phyloP scores from a whole-genome alignment of 306 rosid species.

The Ziziphus jujuba region DNA sequence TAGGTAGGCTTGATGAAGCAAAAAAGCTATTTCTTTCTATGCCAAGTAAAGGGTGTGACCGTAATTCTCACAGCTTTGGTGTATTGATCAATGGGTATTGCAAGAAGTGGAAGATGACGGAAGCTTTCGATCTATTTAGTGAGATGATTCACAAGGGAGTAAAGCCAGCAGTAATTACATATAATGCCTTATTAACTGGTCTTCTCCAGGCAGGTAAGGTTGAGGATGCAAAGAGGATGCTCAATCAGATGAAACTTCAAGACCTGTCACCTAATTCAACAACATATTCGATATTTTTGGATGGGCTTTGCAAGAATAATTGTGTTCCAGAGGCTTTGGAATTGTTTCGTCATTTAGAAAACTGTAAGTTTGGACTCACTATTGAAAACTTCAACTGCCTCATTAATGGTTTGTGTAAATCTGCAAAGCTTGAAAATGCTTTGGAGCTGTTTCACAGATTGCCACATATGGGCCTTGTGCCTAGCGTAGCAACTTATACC shows the following conservation, averaged over 20 bases:
- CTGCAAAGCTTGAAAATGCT: constrained; percentile 33
- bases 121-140: constrained; percentile 31
- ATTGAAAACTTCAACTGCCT: constrained; percentile 20
- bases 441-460: constrained; percentile 34
- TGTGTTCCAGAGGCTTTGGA: constrained; percentile 38
- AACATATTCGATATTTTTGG: constrained; percentile 28
- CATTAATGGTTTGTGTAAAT: constrained; percentile 35
- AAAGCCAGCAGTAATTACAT: constrained; percentile 30
- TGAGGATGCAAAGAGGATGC: constrained; percentile 36
- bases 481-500: constrained; percentile 33
- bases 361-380: constrained; percentile 14
- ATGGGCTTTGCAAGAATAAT: constrained; percentile 47
- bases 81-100: constrained; percentile 44
- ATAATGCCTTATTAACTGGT: constrained; percentile 29
- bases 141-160: constrained; percentile 35
- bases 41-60: constrained; percentile 30
- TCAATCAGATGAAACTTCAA: constrained; percentile 35
- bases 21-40: constrained; percentile 29
- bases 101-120: constrained; percentile 30
- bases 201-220: constrained; percentile 37
- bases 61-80: constrained; percentile 25
- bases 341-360: constrained; percentile 29
- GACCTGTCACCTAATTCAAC: constrained; percentile 19
- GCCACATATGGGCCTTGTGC: constrained; percentile 22
- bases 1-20: constrained; percentile 33